A percentile compares a stretch with the other conserved stretches of the same genome.
Conservation (phyloP, 192 early-diverging fungal genomes). For the Coemansia erecta region DNA sequence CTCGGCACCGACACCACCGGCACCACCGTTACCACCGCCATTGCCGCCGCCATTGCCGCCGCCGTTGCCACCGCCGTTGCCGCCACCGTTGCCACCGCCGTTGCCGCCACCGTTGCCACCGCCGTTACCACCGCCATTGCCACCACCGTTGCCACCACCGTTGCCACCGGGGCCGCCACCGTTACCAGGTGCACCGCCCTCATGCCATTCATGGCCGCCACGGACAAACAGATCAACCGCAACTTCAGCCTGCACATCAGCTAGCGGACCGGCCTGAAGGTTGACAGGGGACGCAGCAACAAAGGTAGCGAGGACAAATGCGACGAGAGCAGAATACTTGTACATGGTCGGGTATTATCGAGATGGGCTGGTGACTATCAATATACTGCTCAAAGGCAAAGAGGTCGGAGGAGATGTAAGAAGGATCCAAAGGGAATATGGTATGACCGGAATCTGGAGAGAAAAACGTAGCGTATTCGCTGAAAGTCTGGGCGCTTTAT, state of each 20-base stretch:
- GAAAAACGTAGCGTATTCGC: background rate
- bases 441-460: background rate
- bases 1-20: background rate
- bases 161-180: background rate
- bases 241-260: too few species aligned
- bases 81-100: constrained; percentile 6
- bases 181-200: too few species aligned
- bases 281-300: constrained; percentile 1
- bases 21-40: background rate
- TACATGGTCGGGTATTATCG: too few species aligned
- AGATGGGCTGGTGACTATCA: too few species aligned
- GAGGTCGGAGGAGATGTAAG: background rate
- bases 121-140: background rate
- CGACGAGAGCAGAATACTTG: background rate
- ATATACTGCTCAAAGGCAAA: too few species aligned
- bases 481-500: too few species aligned
- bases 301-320: background rate
- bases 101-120: background rate
- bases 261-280: too few species aligned
- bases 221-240: too few species aligned
- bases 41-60: constrained; percentile 1
- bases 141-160: background rate
- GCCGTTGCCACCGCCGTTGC: background rate
- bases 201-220: too few species aligned
- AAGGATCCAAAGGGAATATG: too few species aligned